Base-by-base conservation (phyloP, 2,329 filamentous ascomycete species). In the Fusarium cyanostomum region DNA sequence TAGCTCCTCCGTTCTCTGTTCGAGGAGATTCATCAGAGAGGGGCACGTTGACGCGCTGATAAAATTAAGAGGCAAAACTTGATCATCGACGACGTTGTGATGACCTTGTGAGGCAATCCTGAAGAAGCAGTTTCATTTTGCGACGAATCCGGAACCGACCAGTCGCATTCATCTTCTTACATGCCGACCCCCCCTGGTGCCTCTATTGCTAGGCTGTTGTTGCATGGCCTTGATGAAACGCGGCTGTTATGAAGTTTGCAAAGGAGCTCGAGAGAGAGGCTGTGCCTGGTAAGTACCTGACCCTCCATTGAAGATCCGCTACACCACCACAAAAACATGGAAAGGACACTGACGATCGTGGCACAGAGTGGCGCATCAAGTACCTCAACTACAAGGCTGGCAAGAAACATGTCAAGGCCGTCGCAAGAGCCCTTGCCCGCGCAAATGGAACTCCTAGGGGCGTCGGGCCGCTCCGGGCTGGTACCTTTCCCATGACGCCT, bases 341-440 rank as follows among this genome's bases (percentile, higher is more conserved):
- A n/a, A 9, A 10, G 18, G 34, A 62, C 52, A 31, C 38, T 59
- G 34, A 66, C 51, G 33, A 28, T 43, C 31, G 39, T 42, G 16
- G 10, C 45, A 44, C 67, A 89, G 87, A 98, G 86, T 98, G 94
- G 94, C 88, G 91, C 72, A 86, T 89, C 75, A 96, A 97, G 77
- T 98, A 97, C 77, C 85, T 98, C 69, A 88, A 97, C 78, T 98
- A 98, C 83, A 97, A 96, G 84, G 88, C 88, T 54, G 94, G 93
- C 59, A 98, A 98, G 80, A 97, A 97, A 80, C 90, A 93, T 74
- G 84, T 98, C 76, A 98, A 97, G 77, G 88, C 88, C 54, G 89
- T 97, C 49, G 79, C 84, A 21, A 86, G 90, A 61, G 92, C 92
- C 57, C 84, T 95, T 61, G 83, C 85, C 80, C 78, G 86, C 80